Evolutionary conservation across 805 yeast genomes (phyloP), one percentile per base, ranked within the genome.

Genomic region (Clavispora asparagi): DNA sequence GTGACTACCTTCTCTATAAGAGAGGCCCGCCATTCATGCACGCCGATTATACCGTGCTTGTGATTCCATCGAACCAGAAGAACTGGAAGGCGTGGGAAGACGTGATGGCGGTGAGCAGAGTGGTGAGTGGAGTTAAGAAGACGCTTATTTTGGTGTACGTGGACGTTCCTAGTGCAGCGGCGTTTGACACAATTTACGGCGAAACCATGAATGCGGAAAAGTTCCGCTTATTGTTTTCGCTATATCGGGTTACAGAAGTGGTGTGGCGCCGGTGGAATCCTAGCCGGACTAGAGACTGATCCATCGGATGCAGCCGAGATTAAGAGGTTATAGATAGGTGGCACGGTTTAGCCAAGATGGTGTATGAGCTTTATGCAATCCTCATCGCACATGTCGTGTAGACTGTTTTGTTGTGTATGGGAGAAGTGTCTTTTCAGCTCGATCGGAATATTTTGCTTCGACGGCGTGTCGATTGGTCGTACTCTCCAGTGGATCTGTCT

Each of bases 21-120:
- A 73, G 92, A 47, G 99, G 99, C 0, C 99, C 98, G 8, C 97
- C 97, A 1, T 89, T 91, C 62, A 81, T 85, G 42, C 99, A 94
- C 62, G 97, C 99, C 0, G 96, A 90, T 60, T 87, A 80, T 62
- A 87, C 92, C 7, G 68, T 88, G 3, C 59, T 77, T 40, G 68
- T 86, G 6, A 48, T 80, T 26, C 73, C 77, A 1, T 66, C 63
- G 19, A 69, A 60, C 8, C 33, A 38, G 10, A 54, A 58, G 0
- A 50, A 61, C 30, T 65, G 64, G 60, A 48, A 81, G 79, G 77
- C 74, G 71, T 60, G 85, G 91, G 80, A 72, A 39, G 63, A 64
- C 28, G 54, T 79, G 43, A 81, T 88, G 3, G 76, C 89, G 2
- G 62, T 81, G 25, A 82, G 85, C 40, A 77, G 99, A 48, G 96